These are phyloP conservation scores for Malus fusca DNA, from an alignment of 306 rosid species.

Conservation along the genomic window DNA sequence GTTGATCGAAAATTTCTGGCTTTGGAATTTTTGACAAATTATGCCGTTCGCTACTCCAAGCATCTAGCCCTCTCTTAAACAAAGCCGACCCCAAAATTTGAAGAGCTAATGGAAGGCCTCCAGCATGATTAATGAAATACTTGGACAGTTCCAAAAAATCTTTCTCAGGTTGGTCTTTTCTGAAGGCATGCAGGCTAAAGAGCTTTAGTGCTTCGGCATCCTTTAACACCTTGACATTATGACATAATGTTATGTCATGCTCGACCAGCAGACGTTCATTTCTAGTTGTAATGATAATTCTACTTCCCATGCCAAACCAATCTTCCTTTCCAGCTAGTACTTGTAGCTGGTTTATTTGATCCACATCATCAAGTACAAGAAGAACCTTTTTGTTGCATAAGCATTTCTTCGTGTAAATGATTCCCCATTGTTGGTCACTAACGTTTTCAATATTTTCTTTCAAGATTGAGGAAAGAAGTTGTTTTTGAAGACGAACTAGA, in stretches of 20 bases:
- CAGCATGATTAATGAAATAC: not conserved
- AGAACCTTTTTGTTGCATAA: no score
- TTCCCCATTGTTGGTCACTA: no score
- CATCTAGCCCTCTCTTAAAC: conserved; percentile 1
- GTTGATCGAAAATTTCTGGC: not conserved
- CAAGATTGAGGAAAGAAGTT: no score
- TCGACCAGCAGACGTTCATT: conserved; percentile 9
- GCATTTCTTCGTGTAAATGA: no score
- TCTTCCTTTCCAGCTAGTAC: conserved; percentile 18
- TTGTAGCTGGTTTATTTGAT: conserved; percentile 22
- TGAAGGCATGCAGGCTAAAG: not conserved
- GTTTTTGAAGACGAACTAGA: no score
- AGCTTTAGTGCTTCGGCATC: conserved; percentile 8
- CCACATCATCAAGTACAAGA: conserved; percentile 24
- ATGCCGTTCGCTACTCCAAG: conserved; percentile 21
- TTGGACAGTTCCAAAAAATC: not conserved
- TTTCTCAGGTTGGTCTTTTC: not conserved
- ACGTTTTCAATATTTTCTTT: no score
- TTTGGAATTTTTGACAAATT: conserved; percentile 1
- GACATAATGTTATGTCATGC: conserved; percentile 8
- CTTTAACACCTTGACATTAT: not conserved
- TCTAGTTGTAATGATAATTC: conserved; percentile 26
- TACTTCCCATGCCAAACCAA: conserved; percentile 17
- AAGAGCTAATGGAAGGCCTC: conserved; percentile 31
- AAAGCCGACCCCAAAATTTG: conserved; percentile 19